Evolutionary conservation across 2,329 filamentous ascomycete species (phyloP), one percentile per base, ranked within the genome.

Genomic region (Huntiella omanensis): DNA sequence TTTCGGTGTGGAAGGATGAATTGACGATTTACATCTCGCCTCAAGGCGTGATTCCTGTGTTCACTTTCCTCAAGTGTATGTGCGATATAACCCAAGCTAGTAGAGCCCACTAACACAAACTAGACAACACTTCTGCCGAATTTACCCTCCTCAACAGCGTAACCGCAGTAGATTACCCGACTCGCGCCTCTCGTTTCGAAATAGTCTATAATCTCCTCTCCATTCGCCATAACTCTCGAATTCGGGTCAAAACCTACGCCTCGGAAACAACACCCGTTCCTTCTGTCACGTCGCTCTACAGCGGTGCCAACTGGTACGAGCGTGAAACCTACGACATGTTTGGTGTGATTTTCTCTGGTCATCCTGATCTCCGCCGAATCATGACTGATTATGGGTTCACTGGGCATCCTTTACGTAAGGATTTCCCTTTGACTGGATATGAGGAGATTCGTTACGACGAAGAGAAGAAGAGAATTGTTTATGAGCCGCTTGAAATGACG

Each of bases 321-420:
- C 77, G 91, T 54, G 91, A 98, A 66, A 86, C 93, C 17, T 96
- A 96, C 66, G 91, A 98, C 64, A 65, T 98, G 57, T 98, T 93
- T 59, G 91, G 91, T 53, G 86, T 98, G 54, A 95, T 96, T 71
- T 98, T 98, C 65, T 72, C 80, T 46, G 85, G 81, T 52, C 91
- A 98, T 68, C 91, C 91, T 35, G 92, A 98, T 67, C 70, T 98
- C 56, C 78, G 91, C 62, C 77, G 91, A 55, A 96, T 98, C 67
- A 92, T 98, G 88, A 98, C 91, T 54, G 91, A 98, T 63, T 98
- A 98, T 63, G 91, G 91, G 45, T 98, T 98, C 59, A 92, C 98
- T 62, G 91, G 91, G 45, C 91, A 98, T 67, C 91, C 91, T 37
- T 68, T 98, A 60, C 77, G 92, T 59, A 98, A 98, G 69, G 91